A percentile compares a stretch with the other conserved stretches of the same genome.
These are phyloP conservation scores for Aspergillus saccharolyticus DNA, from an alignment of 495 filamentous ascomycete genomes.

Conservation along the genomic window DNA sequence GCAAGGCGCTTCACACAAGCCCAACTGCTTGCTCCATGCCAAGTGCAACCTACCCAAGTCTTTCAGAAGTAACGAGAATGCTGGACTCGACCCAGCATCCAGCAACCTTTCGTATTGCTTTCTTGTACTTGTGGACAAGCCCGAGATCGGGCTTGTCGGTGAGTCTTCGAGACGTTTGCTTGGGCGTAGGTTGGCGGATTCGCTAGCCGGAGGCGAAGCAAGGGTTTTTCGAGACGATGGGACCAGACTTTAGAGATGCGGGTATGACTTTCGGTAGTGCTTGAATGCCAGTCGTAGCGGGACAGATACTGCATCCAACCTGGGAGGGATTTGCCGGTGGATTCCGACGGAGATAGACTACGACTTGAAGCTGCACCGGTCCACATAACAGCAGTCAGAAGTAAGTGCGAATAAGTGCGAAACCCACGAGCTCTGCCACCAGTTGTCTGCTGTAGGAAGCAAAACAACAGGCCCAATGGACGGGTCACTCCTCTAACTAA, in stretches of 20 bases:
- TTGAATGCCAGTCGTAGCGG: not conserved
- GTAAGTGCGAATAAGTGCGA: not conserved
- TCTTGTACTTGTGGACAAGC: not conserved
- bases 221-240: not conserved
- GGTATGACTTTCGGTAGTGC: not conserved
- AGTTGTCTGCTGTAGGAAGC: too few relatives aligned
- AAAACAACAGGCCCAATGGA: not conserved
- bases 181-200: not conserved
- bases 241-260: not conserved
- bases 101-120: not conserved
- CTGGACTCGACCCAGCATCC: not conserved
- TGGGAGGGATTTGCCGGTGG: not conserved
- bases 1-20: not conserved
- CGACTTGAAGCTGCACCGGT: not conserved
- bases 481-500: not conserved
- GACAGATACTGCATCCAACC: not conserved
- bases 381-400: not conserved
- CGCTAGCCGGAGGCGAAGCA: not conserved
- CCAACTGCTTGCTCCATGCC: not conserved
- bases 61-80: not conserved
- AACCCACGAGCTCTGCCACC: not conserved
- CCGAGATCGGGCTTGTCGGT: too few relatives aligned
- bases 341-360: not conserved
- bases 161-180: not conserved
- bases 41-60: not conserved